Conservation (phyloP, 106 monocot genomes). For the Narthecium ossifragum region DNA sequence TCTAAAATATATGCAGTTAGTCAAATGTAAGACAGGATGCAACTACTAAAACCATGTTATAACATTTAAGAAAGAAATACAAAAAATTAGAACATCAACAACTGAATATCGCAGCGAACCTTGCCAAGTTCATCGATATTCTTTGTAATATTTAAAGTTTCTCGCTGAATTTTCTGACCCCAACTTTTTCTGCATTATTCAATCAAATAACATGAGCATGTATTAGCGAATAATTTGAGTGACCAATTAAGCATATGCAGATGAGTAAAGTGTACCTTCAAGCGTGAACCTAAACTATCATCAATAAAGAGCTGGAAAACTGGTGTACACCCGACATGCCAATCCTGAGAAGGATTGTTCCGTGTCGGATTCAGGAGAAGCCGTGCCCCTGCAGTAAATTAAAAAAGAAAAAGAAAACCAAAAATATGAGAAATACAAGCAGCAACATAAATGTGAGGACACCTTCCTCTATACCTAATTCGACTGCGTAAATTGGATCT, state of each 20-base stretch:
- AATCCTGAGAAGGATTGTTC: conserved; percentile 92
- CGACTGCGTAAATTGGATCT: too few species aligned
- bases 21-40: too few species aligned
- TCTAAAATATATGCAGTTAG: too few species aligned
- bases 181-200: conserved; percentile 70
- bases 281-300: conserved; percentile 53
- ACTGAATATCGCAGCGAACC: conserved; percentile 24
- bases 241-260: not conserved
- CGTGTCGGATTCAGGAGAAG: conserved; percentile 70
- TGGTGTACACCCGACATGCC: conserved; percentile 96
- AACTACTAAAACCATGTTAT: too few species aligned
- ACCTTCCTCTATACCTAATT: too few species aligned
- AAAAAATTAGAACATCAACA: too few species aligned
- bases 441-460: too few species aligned
- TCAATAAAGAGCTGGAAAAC: conserved; percentile 90
- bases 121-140: conserved; percentile 85
- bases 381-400: too few species aligned
- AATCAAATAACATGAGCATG: conserved; percentile 1
- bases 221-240: not conserved
- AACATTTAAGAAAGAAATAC: too few species aligned
- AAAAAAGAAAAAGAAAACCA: too few species aligned
- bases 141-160: conserved; percentile 63
- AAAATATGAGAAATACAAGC: too few species aligned
- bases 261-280: conserved; percentile 61
- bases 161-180: conserved; percentile 90